Evolutionary conservation across 1,284 basidiomycete genomes (phyloP), one percentile per base, ranked within the genome.

Genomic region (Pyrrhoderma noxium): DNA sequence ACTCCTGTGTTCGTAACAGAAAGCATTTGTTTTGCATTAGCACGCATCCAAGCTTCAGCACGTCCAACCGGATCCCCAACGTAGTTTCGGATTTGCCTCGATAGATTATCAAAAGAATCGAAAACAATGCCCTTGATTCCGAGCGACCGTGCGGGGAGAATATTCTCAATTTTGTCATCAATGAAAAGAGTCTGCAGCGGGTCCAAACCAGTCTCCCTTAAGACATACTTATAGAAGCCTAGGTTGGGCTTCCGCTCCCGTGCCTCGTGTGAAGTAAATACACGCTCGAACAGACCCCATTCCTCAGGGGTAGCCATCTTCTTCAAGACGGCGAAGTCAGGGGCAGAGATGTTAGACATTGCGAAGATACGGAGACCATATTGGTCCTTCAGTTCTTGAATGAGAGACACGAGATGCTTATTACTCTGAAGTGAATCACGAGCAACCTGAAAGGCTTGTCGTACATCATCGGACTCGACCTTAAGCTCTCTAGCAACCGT

Each of bases 151-250:
- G 79, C 78, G 2, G 75, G 70, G 9, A 79, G 61, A 5, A 81
- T 74, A 53, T 80, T 81, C 57, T 80, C 79, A n/a, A 70, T 64
- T 55, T 76, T 76, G 66, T 80, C 79, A 53, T 81, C 79, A 16
- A 82, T 70, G 57, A 80, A 80, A 16, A 79, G 68, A 2, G 71
- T 68, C 3, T 62, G 62, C 1, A 58, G 55, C 2, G 77, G 73
- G 50, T 78, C 71, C 18, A 69, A 57, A 14, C 67, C 66, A 8
- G 70, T 70, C 36, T 68, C 60, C 18, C 62, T 60, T 21, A 81
- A 59, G 16, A 80, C 77, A 50, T 72, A 67, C 50, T 66, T 67
- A 61, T 73, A 80, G 58, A 77, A 79, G 0, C 73, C 72, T 25
- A 79, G 71, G 56, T 77, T 71, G 8, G 76, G 76, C 58, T 79